Evolutionary conservation across 495 filamentous ascomycete genomes (phyloP), one percentile per base, ranked within the genome.

Genomic region (Penicillium diatomitis): DNA sequence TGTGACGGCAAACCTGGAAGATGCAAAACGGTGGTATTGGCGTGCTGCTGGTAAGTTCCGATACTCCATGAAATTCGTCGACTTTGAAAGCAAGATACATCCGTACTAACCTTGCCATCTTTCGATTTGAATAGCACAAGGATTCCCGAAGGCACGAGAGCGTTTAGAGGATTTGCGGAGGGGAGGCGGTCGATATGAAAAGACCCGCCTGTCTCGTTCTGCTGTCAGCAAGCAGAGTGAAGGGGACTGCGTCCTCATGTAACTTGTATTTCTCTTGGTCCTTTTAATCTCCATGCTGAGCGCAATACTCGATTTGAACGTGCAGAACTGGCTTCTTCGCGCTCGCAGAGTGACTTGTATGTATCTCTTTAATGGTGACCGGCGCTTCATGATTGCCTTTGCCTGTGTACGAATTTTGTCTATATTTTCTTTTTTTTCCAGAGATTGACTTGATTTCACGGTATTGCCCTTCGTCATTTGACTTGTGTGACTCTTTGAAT

Each of bases 21-120:
- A 96, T 69, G 92, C 91, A 12, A 95, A 96, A 72, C 78, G 88
- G 57, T 98, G 92, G 92, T 98, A 98, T 71, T 96, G 90, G 79
- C 79, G 90, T 68, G 89, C 92, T 71, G 92, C 92, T 68, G 86
- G 92, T 96, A 69, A 82, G 91, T 20, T 20, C 20, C 20, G 2
- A 20, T 20, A 20, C 20, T 20, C 20, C 20, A 20, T 85, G n/a
- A 44, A n/a, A 7, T 6, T 12, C 27, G 9, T 12, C n/a, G 30
- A 2, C 5, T 37, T 50, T 48, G 11, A 20, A 34, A 34, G 5
- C 0, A 31, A 11, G 3, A 6, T 10, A 41, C 10, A 12, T 40
- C 44, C 49, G 6, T 41, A 32, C 9, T 29, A 36, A 41, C 49
- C 43, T 32, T 46, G 11, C 40, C 35, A 68, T 57, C 11, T 47